Evolutionary conservation across 2,329 filamentous ascomycete genomes (phyloP), one percentile per base, ranked within the genome.

Genomic region (Sphaerulina vaccinii): DNA sequence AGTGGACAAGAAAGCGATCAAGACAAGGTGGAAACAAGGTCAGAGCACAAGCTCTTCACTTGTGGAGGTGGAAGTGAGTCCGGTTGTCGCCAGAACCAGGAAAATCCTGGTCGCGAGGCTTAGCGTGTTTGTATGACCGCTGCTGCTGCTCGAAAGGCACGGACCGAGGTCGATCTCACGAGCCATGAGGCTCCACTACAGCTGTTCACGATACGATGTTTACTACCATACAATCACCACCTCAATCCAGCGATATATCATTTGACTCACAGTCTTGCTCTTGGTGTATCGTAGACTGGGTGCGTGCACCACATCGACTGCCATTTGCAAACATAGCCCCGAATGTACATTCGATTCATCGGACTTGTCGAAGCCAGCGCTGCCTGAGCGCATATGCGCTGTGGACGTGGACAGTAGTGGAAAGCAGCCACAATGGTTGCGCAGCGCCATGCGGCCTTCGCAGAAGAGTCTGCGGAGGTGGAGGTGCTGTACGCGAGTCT

Each of bases 401-500:
- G 24, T 41, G 44, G 22, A 49, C 18, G 15, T 9, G 16, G 21
- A 18, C 32, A 27, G 27, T 19, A 32, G 24, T 24, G 18, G 6
- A 10, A 19, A 21, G 29, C 36, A 48, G 43, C 5, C 32, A 27
- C 23, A 50, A 80, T 84, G 81, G 77, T 79, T 50, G 78, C 71
- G 46, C 73, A 75, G 53, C 75, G 79, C 57, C 81, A 79, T 68
- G 76, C 75, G 49, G 79, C 79, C 32, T 80, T 80, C 67, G 81
- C 81, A 29, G 83, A 86, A 71, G 83, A 86, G 73, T 82, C 80
- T 66, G 83, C 83, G 5, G 83, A 86, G 70, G 83, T 85, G 36
- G 82, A 85, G 68, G 82, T 85, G 48, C 71, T 86, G 19, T 81
- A 80, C 59, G 82, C 83, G 50, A 84, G 84, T 60, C 83, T 97